phyloP scores from a whole-genome alignment of 1,284 basidiomycete species.

The Tausonia pullulans region DNA sequence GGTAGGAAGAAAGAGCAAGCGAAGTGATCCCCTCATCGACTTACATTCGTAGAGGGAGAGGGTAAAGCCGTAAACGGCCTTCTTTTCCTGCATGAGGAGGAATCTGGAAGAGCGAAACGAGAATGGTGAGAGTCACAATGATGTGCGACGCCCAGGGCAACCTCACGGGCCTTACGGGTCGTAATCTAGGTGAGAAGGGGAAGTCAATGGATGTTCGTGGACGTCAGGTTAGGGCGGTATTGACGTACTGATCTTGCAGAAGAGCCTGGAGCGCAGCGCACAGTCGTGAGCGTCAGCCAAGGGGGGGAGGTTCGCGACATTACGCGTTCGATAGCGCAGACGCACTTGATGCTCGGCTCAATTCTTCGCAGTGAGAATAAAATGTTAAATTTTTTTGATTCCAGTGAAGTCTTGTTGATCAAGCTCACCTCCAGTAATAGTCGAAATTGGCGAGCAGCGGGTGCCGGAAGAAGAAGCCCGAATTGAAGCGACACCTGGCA shows the following conservation, averaged over 20 bases:
- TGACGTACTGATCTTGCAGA: too few relatives aligned
- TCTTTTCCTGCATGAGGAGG: constrained; percentile 68
- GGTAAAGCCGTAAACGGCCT: constrained; percentile 68
- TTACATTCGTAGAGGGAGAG: constrained; percentile 58
- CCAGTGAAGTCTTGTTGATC: too few relatives aligned
- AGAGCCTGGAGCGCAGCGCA: too few relatives aligned
- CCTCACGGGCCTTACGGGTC: constrained; percentile 18
- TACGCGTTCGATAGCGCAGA: constrained; percentile 40
- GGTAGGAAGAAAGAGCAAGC: not conserved
- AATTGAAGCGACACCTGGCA: constrained; percentile 73
- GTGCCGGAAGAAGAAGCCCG: constrained; percentile 74
- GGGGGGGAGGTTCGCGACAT: constrained; percentile 24
- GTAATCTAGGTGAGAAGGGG: not conserved
- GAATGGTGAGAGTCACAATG: too few relatives aligned
- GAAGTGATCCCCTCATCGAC: not conserved
- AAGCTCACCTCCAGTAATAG: constrained; percentile 63
- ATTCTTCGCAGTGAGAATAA: constrained; percentile 39
- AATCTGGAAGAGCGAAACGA: constrained; percentile 59
- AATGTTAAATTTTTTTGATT: too few relatives aligned
- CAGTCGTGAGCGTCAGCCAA: too few relatives aligned
- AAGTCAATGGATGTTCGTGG: not conserved
- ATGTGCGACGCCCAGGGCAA: too few relatives aligned
- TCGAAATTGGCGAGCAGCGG: constrained; percentile 65
- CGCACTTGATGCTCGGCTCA: constrained; percentile 56
- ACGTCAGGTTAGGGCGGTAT: too few relatives aligned